phyloP scores from a whole-genome alignment of 805 yeast species.

The Lipomyces starkeyi region DNA sequence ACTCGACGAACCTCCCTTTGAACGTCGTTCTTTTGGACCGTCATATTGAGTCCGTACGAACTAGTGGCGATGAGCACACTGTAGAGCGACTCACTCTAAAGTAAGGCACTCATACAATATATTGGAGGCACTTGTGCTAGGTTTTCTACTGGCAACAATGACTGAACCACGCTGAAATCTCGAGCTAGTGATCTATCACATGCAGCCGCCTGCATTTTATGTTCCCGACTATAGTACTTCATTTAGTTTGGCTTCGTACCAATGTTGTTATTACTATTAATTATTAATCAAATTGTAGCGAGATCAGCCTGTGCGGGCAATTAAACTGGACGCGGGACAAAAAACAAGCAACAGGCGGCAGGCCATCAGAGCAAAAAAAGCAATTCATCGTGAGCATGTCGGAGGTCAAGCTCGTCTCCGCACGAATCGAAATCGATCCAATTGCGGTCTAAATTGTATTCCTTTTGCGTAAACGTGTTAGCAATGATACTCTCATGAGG shows the following conservation, averaged over 20 bases:
- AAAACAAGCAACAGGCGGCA: slow-evolving; percentile 2
- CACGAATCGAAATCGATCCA: slow-evolving; percentile 2
- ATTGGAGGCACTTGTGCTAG: not conserved
- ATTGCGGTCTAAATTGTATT: not conserved
- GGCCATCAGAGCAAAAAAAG: slow-evolving; percentile 1
- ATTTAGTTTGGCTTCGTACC: not conserved
- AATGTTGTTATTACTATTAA: not conserved
- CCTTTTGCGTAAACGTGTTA: not conserved
- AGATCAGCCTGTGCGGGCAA: too few relatives aligned
- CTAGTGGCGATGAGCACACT: not conserved
- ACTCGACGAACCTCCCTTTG: too few relatives aligned
- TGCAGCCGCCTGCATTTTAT: slow-evolving; percentile 4
- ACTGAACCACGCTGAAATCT: slow-evolving; percentile 2
- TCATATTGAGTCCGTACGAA: not conserved
- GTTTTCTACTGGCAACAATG: not conserved
- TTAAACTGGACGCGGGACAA: not conserved
- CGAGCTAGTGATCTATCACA: not conserved
- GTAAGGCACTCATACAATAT: too few relatives aligned
- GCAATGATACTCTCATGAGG: slow-evolving; percentile 5
- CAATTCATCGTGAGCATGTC: not conserved
- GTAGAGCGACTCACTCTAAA: slow-evolving; percentile 1
- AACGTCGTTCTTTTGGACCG: not conserved
- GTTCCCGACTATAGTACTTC: not conserved
- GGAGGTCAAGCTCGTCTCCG: not conserved
- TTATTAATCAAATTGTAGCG: slow-evolving; percentile 3